Percentiles rank a stretch among this genome's conserved stretches.
Conservation (phyloP, 768 basidiomycete genomes). For the Obba rivulosa region DNA sequence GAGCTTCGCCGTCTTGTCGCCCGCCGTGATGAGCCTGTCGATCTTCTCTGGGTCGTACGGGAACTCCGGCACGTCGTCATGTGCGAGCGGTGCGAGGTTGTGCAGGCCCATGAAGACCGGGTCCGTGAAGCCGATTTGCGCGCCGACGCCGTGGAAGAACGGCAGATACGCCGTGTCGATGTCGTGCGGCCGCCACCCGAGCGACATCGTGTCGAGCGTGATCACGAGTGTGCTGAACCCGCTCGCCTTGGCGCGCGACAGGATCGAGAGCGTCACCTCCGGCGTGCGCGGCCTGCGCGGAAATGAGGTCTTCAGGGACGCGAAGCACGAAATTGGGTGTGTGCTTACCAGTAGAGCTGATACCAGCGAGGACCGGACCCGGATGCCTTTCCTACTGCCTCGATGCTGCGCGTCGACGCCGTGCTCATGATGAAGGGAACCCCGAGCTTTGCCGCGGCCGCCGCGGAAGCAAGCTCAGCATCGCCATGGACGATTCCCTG, state of each 20-base stretch:
- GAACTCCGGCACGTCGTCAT: slow-evolving; percentile 39
- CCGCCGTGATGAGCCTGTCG: slow-evolving; percentile 36
- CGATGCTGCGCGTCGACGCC: slow-evolving; percentile 66
- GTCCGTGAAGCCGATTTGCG: slow-evolving; percentile 65
- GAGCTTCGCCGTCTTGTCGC: slow-evolving; percentile 41
- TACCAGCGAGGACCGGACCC: slow-evolving; percentile 70
- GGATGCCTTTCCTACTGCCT: slow-evolving; percentile 71
- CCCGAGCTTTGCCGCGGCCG: slow-evolving; percentile 55
- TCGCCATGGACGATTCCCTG: slow-evolving; percentile 69
- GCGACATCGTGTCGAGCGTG: slow-evolving; percentile 67
- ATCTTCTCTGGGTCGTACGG: slow-evolving; percentile 53
- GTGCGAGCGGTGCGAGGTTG: slow-evolving; percentile 37
- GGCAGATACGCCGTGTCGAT: slow-evolving; percentile 61
- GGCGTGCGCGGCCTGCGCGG: slow-evolving; percentile 52
- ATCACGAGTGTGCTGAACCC: slow-evolving; percentile 72
- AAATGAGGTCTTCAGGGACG: neutral
- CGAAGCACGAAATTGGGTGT: neutral
- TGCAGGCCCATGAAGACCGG: slow-evolving; percentile 70
- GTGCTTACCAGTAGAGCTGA: slow-evolving; percentile 70
- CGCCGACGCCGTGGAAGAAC: slow-evolving; percentile 59
- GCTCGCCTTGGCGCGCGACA: slow-evolving; percentile 57
- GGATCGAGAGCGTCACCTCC: slow-evolving; percentile 58
- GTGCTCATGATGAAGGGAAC: slow-evolving; percentile 75
- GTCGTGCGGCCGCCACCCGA: slow-evolving; percentile 79
- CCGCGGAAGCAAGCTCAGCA: slow-evolving; percentile 66